Evolutionary conservation across 345 rosid genomes (phyloP), one percentile per base, ranked within the genome.

Genomic region (Kandelia obovata): DNA sequence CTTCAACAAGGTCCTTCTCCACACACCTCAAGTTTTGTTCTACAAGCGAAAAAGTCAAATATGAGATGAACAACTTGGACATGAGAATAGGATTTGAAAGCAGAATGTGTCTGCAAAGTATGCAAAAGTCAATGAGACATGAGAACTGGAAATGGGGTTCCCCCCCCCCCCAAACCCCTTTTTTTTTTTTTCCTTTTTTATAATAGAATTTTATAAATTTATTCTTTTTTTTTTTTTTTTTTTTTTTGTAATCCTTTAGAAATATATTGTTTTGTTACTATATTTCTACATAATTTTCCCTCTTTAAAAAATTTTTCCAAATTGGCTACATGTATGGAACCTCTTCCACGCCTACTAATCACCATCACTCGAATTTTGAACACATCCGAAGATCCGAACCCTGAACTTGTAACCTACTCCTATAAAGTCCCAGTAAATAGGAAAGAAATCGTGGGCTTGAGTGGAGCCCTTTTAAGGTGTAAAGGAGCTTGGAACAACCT

Each of bases 371-470:
- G 39, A 31, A 53, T 10, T n/a, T 17, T 21, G 26, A 0, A 27
- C 4, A 21, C 1, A 28, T 26, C 39, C 19, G 9, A 20, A 27
- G 10, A 19, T 55, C 43, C 43, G 43, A 7, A 26, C 53, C 27
- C 11, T 3, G 21, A 28, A 6, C 28, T 2, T n/a, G 21, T 7
- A 55, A 23, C 19, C 20, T 23, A 30, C 25, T 21, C 21, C 21
- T 1, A 11, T 66, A 35, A 61, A 68, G 71, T 60, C 71, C 80
- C 71, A 61, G 62, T 53, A 61, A 49, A 23, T 6, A 37, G n/a
- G 53, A 69, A 66, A 27, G 58, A 56, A 47, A 8, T 31, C 10
- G 16, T 16, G 19, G 53, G 55, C 34, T 11, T 34, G 46, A 53
- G 37, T 52, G 65, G 35, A 7, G 3, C 28, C 31, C 47, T 10